These are phyloP conservation scores for Umbilicus rupestris DNA, from an alignment of 164 flowering plant species.

Conservation along the genomic window DNA sequence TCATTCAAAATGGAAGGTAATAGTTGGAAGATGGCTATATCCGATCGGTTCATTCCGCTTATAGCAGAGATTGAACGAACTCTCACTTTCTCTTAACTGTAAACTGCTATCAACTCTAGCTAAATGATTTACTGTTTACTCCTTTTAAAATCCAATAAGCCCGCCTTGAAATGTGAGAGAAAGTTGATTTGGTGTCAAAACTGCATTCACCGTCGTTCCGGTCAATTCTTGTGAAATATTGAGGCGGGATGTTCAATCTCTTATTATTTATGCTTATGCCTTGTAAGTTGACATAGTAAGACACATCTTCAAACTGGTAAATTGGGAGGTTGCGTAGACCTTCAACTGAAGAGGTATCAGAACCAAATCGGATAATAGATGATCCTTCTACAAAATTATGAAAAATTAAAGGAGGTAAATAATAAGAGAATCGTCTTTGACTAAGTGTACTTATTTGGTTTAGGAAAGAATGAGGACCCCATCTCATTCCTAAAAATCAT, in stretches of 20 bases:
- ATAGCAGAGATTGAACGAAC: neutral
- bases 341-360: neutral
- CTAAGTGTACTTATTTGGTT: neutral
- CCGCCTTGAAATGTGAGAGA: neutral
- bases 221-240: neutral
- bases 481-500: slow-evolving; percentile 2
- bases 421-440: slow-evolving; percentile 1
- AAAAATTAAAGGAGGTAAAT: neutral
- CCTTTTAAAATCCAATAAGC: neutral
- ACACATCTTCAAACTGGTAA: neutral
- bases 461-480: slow-evolving; percentile 3
- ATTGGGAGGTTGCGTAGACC: neutral
- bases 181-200: neutral
- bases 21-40: neutral
- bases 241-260: neutral
- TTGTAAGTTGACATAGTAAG: neutral
- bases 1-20: slow-evolving; percentile 5
- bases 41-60: neutral
- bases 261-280: neutral
- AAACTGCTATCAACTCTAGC: neutral
- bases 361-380: neutral
- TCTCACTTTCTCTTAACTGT: neutral
- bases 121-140: neutral
- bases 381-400: neutral
- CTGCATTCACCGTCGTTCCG: neutral